phyloP scores from a whole-genome alignment of 176 grass and related monocot genomes.

The Phyllostachys edulis region DNA sequence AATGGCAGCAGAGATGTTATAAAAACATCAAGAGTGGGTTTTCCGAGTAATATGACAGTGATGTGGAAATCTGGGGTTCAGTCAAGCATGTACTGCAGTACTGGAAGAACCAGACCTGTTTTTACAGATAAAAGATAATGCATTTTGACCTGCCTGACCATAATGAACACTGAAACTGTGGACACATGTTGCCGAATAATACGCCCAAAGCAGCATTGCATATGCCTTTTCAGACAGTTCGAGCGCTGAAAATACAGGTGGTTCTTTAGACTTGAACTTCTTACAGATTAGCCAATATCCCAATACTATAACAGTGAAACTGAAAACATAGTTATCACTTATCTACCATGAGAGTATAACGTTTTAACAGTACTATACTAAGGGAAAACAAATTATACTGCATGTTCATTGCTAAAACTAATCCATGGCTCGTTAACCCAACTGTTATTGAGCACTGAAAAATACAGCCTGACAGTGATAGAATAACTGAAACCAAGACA shows the following conservation, averaged over 20 bases:
- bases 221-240: neutral
- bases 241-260: neutral
- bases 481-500: neutral
- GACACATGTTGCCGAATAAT: neutral
- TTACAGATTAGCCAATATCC: neutral
- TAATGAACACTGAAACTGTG: neutral
- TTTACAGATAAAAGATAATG: neutral
- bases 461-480: neutral
- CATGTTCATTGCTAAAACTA: neutral
- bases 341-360: neutral
- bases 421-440: neutral
- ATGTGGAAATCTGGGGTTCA: neutral
- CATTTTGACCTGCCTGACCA: neutral
- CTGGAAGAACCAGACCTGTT: too few species aligned
- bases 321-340: neutral
- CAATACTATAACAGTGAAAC: neutral
- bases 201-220: neutral
- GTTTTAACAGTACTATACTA: neutral
- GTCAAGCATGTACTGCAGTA: neutral
- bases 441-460: neutral
- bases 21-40: neutral
- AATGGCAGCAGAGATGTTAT: neutral
- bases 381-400: neutral
- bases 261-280: neutral
- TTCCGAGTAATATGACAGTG: neutral